Evolutionary conservation across 805 yeast species (phyloP).

Genomic region (Zygosaccharomyces bailii): DNA sequence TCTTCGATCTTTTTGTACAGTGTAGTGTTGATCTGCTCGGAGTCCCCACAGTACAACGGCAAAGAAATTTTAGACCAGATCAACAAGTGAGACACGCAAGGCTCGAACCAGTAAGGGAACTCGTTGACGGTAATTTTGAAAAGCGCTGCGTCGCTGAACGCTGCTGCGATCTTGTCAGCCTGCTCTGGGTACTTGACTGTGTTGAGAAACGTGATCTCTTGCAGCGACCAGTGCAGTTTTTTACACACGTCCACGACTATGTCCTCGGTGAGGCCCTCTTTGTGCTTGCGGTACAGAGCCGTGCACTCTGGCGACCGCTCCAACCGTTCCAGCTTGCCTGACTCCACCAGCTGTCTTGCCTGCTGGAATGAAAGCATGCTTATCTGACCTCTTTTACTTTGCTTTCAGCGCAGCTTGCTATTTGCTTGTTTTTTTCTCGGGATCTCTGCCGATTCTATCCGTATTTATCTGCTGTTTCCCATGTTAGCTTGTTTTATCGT

Average conservation of each 20-base stretch:
- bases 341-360: slow-evolving; percentile 37
- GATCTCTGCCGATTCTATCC: too few species aligned
- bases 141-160: slow-evolving; percentile 34
- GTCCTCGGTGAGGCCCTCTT: slow-evolving; percentile 40
- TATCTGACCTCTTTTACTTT: too few species aligned
- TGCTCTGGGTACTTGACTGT: slow-evolving; percentile 19
- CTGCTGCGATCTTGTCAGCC: slow-evolving; percentile 23
- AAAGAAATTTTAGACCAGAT: slow-evolving; percentile 64
- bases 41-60: slow-evolving; percentile 43
- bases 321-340: slow-evolving; percentile 45
- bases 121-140: slow-evolving; percentile 49
- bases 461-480: too few species aligned
- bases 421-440: too few species aligned
- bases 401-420: too few species aligned
- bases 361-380: slow-evolving; percentile 44
- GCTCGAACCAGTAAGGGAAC: slow-evolving; percentile 63
- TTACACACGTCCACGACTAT: slow-evolving; percentile 49
- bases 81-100: slow-evolving; percentile 52
- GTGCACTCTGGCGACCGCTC: slow-evolving; percentile 47
- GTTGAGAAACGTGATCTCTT: slow-evolving; percentile 25
- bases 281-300: slow-evolving; percentile 46
- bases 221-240: slow-evolving; percentile 50
- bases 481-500: too few species aligned
- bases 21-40: slow-evolving; percentile 33
- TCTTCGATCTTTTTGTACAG: slow-evolving; percentile 43